A percentile compares a stretch with the other conserved stretches of the same genome.
Evolutionary conservation across 441 rosid species (phyloP).

Genomic region (Jatropha podagrica): DNA sequence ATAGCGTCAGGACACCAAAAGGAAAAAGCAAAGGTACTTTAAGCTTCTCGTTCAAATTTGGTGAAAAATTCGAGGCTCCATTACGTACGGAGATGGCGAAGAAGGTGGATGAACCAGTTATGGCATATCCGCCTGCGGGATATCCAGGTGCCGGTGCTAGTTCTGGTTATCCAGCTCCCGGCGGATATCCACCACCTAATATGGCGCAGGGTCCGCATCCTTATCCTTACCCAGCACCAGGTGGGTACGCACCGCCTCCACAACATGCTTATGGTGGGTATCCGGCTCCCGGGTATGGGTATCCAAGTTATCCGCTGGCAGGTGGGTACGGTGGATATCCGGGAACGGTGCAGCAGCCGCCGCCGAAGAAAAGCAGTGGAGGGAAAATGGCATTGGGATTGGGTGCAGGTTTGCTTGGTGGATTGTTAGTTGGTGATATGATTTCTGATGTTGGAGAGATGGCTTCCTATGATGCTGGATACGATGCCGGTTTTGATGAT

Average conservation of each 20-base stretch:
- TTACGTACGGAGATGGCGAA: constrained; percentile 19
- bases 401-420: constrained; percentile 68
- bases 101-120: constrained; percentile 17
- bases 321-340: constrained; percentile 35
- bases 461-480: constrained; percentile 30
- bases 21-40: constrained; percentile 62
- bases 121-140: constrained; percentile 36
- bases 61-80: constrained; percentile 38
- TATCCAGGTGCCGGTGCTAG: constrained; percentile 20
- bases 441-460: constrained; percentile 41
- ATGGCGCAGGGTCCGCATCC: not conserved
- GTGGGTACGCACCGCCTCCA: constrained; percentile 27
- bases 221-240: constrained; percentile 31
- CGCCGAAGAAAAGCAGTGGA: constrained; percentile 40
- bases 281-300: constrained; percentile 22
- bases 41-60: constrained; percentile 48
- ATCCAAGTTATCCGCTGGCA: constrained; percentile 19
- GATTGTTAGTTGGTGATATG: constrained; percentile 59
- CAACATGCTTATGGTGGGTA: constrained; percentile 19
- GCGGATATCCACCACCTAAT: constrained; percentile 32
- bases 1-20: constrained; percentile 45
- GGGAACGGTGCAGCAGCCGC: constrained; percentile 33
- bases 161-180: constrained; percentile 23
- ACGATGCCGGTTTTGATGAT: constrained; percentile 25
- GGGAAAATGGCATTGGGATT: constrained; percentile 49